Percentiles rank a stretch among this genome's conserved stretches.
Conservation (phyloP, 192 early-diverging fungal genomes). For the Umbelopsis isabellina region DNA sequence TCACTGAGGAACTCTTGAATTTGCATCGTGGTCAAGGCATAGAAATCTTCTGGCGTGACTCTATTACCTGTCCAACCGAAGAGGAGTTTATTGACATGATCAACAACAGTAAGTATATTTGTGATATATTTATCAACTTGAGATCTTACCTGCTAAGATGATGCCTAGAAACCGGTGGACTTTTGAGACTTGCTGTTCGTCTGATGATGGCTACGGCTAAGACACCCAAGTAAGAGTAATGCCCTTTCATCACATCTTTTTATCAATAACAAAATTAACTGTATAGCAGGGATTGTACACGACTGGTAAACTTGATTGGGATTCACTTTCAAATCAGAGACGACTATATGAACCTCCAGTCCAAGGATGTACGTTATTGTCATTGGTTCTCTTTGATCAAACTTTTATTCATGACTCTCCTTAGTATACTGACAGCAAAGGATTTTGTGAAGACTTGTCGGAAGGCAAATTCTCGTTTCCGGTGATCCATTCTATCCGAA, state of each 20-base stretch:
- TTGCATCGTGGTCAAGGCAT: constrained; percentile 96
- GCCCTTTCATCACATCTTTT: constrained; percentile 5
- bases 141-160: not conserved
- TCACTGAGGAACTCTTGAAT: constrained; percentile 87
- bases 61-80: constrained; percentile 81
- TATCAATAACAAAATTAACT: not conserved
- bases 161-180: constrained; percentile 75
- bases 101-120: constrained; percentile 63
- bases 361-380: constrained; percentile 34
- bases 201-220: constrained; percentile 63
- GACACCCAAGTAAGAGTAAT: constrained; percentile 47
- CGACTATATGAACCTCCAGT: constrained; percentile 86
- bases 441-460: constrained; percentile 88
- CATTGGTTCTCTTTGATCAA: not conserved
- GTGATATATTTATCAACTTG: not conserved
- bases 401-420: not conserved
- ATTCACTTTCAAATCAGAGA: constrained; percentile 90
- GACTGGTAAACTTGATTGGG: constrained; percentile 77
- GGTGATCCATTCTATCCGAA: constrained; percentile 72
- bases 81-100: constrained; percentile 88
- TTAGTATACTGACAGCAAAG: constrained; percentile 80
- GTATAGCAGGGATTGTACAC: constrained; percentile 57
- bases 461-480: constrained; percentile 95
- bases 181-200: constrained; percentile 85
- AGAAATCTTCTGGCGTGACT: constrained; percentile 89